These are phyloP conservation scores for Pichia sp. DNA, from an alignment of 1,139 yeast species.

Conservation along the genomic window DNA sequence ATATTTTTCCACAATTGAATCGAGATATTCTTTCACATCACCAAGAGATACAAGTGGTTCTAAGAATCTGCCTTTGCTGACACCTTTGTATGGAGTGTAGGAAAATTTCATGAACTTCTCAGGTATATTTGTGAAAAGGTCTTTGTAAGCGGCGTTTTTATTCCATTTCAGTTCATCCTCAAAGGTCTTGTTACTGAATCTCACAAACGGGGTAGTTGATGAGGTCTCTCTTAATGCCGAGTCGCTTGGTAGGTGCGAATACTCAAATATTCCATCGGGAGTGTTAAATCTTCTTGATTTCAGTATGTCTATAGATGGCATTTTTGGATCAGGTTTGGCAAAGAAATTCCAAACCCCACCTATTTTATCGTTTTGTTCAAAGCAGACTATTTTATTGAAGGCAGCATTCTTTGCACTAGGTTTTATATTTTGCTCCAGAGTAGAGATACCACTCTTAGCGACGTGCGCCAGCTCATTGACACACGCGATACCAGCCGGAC, in stretches of 20 bases:
- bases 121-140: conserved; percentile 44
- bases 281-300: conserved; percentile 6
- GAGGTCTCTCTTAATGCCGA: conserved; percentile 6
- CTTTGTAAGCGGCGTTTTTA: conserved; percentile 30
- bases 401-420: conserved; percentile 23
- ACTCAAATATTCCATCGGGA: conserved; percentile 14
- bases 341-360: conserved; percentile 41
- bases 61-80: conserved; percentile 10
- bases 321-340: conserved; percentile 24
- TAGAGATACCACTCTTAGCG: conserved; percentile 10
- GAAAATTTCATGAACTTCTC: conserved; percentile 39
- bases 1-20: conserved; percentile 28
- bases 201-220: conserved; percentile 9
- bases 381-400: conserved; percentile 30
- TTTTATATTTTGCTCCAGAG: conserved; percentile 14
- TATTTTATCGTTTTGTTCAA: conserved; percentile 35
- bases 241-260: conserved; percentile 4
- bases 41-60: conserved; percentile 29
- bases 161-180: conserved; percentile 15
- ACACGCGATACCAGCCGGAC: conserved; percentile 44
- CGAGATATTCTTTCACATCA: conserved; percentile 26
- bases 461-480: conserved; percentile 30
- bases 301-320: conserved; percentile 11
- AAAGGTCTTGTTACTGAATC: conserved; percentile 2
- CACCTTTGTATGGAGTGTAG: conserved; percentile 14